Evolutionary conservation across 164 flowering plant species (phyloP).

Genomic region (Magnolia kwangsiensis): DNA sequence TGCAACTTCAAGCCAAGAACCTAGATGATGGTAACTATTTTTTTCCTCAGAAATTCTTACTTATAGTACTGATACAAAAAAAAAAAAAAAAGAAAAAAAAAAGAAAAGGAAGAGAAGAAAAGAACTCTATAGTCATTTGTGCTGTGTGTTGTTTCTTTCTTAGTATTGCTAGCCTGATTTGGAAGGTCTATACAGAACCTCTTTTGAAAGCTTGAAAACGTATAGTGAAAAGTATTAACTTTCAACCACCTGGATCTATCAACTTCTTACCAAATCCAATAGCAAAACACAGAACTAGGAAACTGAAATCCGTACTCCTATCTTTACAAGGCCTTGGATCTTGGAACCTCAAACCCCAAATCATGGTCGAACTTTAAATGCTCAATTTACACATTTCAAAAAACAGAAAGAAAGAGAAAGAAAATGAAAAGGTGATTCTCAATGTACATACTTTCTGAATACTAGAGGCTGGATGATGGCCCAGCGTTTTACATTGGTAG

Average conservation of each 20-base stretch:
- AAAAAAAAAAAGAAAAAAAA: too few species aligned
- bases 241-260: neutral
- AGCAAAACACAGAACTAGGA: neutral
- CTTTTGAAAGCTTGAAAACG: neutral
- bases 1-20: slow-evolving; percentile 29
- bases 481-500: too few species aligned
- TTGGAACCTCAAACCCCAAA: neutral
- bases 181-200: neutral
- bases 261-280: neutral
- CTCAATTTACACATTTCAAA: too few species aligned
- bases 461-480: too few species aligned
- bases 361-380: too few species aligned
- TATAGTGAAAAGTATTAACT: neutral
- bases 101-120: too few species aligned
- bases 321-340: neutral
- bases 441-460: too few species aligned
- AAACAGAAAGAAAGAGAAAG: too few species aligned
- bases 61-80: neutral
- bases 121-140: too few species aligned
- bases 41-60: neutral
- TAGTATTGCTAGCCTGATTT: neutral
- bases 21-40: slow-evolving; percentile 37
- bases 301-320: neutral
- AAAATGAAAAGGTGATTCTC: too few species aligned
- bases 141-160: neutral